Base-by-base conservation (phyloP, 1,284 basidiomycete genomes). In the Ceratobasidium sp. region DNA sequence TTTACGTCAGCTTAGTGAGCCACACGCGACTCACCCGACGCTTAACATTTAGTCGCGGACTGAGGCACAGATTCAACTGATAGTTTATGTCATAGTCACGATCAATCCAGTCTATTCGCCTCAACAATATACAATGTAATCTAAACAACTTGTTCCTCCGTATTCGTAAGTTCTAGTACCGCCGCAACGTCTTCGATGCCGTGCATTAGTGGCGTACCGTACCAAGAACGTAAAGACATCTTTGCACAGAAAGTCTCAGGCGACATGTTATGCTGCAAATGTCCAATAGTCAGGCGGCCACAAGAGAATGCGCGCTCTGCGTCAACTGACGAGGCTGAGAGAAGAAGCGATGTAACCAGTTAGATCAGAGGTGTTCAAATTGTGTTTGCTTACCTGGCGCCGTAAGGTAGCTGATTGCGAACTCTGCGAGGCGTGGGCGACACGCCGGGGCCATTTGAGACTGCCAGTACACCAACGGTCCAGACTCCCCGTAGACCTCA, bases 191-290 rank as follows among this genome's bases (percentile, higher is more conserved):
- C 33, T 9, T 13, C 9, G 61, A 64, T 42, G 9, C 26, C 61
- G 12, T 15, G 61, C 15, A 64, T 13, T 6, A 64, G 61, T 6
- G 61, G 61, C 6, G 61, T 64, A 10, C 9, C n/a, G 39, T 64
- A 23, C 67, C 28, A 23, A 53, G 26, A 51, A 5, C 61, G 10
- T 28, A 7, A 9, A 28, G 26, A 44, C 49, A 53, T n/a, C 44
- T 13, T 76, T 58, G 55, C 55, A n/a, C 55, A 58, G 23, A n/a
- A 58, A 15, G 64, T 49, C 12, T 18, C n/a, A 28, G 42, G 33
- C 5, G 64, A 67, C 61, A 64, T 64, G 10, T 64, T 28, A 33
- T 64, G 61, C 28, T 64, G 61, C 7, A 64, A n/a, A 40, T 64
- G 61, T 4, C 39, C 39, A 10, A 64, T 40, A 13, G 61, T 64